Percentiles rank a stretch among this genome's conserved stretches.
Evolutionary conservation across 768 basidiomycete genomes (phyloP).

Genomic region (Mrakia frigida): DNA sequence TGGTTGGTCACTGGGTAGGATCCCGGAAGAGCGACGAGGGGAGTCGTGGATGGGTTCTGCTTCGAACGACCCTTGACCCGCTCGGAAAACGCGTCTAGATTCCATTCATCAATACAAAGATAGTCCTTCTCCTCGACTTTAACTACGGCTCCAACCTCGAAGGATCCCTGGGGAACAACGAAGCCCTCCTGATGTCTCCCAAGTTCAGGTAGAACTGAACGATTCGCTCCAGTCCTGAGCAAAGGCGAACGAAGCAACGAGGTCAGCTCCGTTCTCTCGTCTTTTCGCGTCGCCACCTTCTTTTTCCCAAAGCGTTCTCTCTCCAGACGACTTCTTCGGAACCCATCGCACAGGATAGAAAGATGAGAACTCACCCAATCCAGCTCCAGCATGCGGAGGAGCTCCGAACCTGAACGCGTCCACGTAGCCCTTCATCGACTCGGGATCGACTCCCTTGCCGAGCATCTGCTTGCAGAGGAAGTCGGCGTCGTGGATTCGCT

Average conservation of each 20-base stretch:
- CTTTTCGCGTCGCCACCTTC: not conserved
- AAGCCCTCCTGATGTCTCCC: conserved; percentile 26
- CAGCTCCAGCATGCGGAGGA: conserved; percentile 93
- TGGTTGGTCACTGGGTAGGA: too few species aligned
- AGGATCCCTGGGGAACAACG: conserved; percentile 91
- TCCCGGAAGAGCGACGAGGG: too few species aligned
- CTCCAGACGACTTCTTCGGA: too few species aligned
- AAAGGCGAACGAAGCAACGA: not conserved
- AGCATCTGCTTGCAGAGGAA: conserved; percentile 81
- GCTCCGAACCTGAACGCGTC: conserved; percentile 94
- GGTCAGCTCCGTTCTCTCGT: too few species aligned
- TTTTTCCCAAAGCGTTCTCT: not conserved
- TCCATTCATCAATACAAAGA: too few species aligned
- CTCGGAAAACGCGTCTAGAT: too few species aligned
- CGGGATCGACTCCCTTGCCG: conserved; percentile 77
- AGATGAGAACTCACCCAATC: conserved; percentile 57
- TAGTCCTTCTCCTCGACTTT: not conserved
- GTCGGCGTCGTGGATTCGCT: conserved; percentile 87
- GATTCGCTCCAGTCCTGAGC: conserved; percentile 71
- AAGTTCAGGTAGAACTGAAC: conserved; percentile 92
- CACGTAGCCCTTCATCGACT: conserved; percentile 80
- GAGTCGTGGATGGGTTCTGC: too few species aligned
- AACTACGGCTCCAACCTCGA: conserved; percentile 78
- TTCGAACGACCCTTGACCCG: too few species aligned
- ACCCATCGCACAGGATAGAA: too few species aligned